phyloP scores from a whole-genome alignment of 169 alveolate species.

The Ichthyophthirius multifiliis region DNA sequence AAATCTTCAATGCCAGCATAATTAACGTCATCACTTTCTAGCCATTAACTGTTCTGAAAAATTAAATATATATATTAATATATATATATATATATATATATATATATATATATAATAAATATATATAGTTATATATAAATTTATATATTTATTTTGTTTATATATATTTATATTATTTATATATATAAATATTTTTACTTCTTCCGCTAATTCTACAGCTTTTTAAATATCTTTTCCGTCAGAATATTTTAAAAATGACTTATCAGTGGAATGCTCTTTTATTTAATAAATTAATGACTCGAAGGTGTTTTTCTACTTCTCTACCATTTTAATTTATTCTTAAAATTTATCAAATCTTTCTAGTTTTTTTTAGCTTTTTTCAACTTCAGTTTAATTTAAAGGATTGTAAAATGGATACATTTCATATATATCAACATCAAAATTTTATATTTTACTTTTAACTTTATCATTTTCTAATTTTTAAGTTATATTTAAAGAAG shows the following conservation, averaged over 20 bases:
- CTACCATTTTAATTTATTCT: constrained; percentile 20
- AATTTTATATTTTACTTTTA: background rate
- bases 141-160: background rate
- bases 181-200: background rate
- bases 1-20: constrained; percentile 14
- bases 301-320: constrained; percentile 23
- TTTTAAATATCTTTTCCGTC: background rate
- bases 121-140: too few species aligned
- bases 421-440: background rate
- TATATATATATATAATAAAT: too few species aligned
- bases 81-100: too few species aligned
- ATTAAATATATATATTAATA: too few species aligned
- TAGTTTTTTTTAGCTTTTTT: constrained; percentile 1
- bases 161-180: background rate
- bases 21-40: constrained; percentile 35
- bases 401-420: background rate
- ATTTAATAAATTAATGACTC: constrained; percentile 28
- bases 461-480: constrained; percentile 47
- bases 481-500: background rate
- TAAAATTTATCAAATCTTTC: constrained; percentile 19
- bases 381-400: constrained; percentile 20
- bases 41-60: constrained; percentile 8
- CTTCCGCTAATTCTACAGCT: background rate
- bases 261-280: constrained; percentile 20
- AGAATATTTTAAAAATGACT: constrained; percentile 15